Evolutionary conservation across 345 rosid genomes (phyloP).

Genomic region (Gossypium raimondii): DNA sequence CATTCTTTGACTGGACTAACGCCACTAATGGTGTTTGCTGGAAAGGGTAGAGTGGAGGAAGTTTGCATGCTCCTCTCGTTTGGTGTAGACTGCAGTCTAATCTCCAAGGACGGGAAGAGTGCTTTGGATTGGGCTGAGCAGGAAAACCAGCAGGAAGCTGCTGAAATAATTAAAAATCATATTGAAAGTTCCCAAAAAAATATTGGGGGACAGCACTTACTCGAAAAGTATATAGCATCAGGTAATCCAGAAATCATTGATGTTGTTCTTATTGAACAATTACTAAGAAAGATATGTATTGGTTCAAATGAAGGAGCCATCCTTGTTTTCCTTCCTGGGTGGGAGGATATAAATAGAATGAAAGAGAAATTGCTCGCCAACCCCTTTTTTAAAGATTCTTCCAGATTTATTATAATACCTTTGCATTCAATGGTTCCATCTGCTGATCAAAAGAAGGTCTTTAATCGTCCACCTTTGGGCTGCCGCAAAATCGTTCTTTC

Average conservation of each 20-base stretch:
- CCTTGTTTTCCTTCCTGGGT: constrained; percentile 94
- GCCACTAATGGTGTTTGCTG: constrained; percentile 88
- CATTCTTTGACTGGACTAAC: constrained; percentile 66
- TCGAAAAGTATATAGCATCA: constrained; percentile 62
- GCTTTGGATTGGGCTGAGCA: constrained; percentile 67
- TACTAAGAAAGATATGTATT: constrained; percentile 62
- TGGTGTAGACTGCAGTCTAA: constrained; percentile 60
- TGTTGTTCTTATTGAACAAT: constrained; percentile 66
- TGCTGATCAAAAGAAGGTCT: constrained; percentile 78
- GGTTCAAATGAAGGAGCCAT: constrained; percentile 80
- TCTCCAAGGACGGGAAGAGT: constrained; percentile 55
- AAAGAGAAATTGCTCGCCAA: constrained; percentile 57
- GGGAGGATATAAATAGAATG: constrained; percentile 86
- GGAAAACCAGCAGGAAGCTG: constrained; percentile 63
- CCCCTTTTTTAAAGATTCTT: constrained; percentile 47
- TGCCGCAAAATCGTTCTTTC: constrained; percentile 89
- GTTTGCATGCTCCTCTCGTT: constrained; percentile 81
- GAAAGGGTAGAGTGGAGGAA: constrained; percentile 74
- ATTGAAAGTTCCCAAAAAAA: constrained; percentile 32
- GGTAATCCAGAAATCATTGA: constrained; percentile 65
- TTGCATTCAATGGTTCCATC: constrained; percentile 96
- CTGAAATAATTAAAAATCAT: constrained; percentile 54
- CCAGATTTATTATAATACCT: constrained; percentile 63
- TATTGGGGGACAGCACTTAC: constrained; percentile 42
- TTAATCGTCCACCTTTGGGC: constrained; percentile 62